phyloP scores from a whole-genome alignment of 2,329 filamentous ascomycete species.

The Helotiales sp. region DNA sequence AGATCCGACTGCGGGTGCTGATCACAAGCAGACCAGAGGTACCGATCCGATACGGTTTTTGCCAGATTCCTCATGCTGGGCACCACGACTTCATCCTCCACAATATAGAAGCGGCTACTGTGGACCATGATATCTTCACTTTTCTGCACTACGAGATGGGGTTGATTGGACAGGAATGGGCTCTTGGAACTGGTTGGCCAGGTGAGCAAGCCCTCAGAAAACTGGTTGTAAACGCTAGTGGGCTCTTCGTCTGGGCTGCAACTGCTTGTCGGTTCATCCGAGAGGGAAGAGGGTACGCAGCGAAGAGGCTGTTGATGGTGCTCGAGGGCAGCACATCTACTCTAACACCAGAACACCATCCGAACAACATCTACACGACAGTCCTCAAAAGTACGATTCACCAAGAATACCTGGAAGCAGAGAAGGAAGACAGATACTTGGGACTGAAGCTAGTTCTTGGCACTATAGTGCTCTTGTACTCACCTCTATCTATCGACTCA shows the following conservation, averaged over 20 bases:
- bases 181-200: slow-evolving; percentile 18
- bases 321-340: slow-evolving; percentile 13
- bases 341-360: slow-evolving; percentile 24
- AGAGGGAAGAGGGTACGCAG: slow-evolving; percentile 11
- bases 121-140: slow-evolving; percentile 39
- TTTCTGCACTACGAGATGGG: slow-evolving; percentile 32
- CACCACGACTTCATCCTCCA: slow-evolving; percentile 33
- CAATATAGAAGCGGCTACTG: slow-evolving; percentile 28
- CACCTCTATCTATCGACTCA: background rate
- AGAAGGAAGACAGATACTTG: slow-evolving; percentile 19
- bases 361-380: slow-evolving; percentile 19
- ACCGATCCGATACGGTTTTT: background rate
- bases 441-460: slow-evolving; percentile 22
- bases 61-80: background rate
- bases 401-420: slow-evolving; percentile 18
- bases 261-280: slow-evolving; percentile 23
- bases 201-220: slow-evolving; percentile 9
- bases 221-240: slow-evolving; percentile 24
- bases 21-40: background rate
- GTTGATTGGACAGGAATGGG: slow-evolving; percentile 9
- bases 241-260: slow-evolving; percentile 8
- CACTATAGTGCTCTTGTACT: slow-evolving; percentile 17
- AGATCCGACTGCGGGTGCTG: background rate
- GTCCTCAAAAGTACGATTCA: slow-evolving; percentile 18
- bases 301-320: slow-evolving; percentile 17